Conservation (phyloP, 805 yeast species). For the Saccharomycopsis sp. region DNA sequence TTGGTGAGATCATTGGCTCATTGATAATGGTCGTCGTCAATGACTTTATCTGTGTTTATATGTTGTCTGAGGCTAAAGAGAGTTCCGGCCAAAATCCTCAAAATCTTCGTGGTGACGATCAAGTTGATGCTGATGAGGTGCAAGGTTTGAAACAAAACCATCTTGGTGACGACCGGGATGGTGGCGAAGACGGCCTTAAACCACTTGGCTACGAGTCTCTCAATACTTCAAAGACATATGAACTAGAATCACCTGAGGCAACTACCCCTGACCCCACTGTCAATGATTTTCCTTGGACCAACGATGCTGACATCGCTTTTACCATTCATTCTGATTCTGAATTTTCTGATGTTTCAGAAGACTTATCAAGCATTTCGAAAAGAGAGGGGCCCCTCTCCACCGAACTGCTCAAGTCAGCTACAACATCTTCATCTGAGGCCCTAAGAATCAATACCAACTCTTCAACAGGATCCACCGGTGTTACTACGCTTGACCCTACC, state of each 20-base stretch:
- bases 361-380: not conserved
- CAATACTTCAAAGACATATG: not conserved
- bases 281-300: not conserved
- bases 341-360: not conserved
- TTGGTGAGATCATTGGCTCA: too few relatives aligned
- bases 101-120: not conserved
- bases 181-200: not conserved
- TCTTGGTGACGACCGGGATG: not conserved
- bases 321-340: not conserved
- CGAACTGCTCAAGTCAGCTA: not conserved
- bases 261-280: not conserved
- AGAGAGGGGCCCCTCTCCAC: not conserved
- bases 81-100: not conserved
- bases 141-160: not conserved
- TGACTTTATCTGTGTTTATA: not conserved
- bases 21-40: too few relatives aligned
- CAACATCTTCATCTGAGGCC: not conserved
- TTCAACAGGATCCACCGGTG: not conserved
- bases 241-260: not conserved
- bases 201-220: not conserved
- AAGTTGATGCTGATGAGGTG: not conserved
- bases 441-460: too few relatives aligned
- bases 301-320: not conserved
- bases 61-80: not conserved
- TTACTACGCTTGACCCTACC: too few relatives aligned